phyloP scores from a whole-genome alignment of 2,329 filamentous ascomycete genomes.

The Xylariales sp. region DNA sequence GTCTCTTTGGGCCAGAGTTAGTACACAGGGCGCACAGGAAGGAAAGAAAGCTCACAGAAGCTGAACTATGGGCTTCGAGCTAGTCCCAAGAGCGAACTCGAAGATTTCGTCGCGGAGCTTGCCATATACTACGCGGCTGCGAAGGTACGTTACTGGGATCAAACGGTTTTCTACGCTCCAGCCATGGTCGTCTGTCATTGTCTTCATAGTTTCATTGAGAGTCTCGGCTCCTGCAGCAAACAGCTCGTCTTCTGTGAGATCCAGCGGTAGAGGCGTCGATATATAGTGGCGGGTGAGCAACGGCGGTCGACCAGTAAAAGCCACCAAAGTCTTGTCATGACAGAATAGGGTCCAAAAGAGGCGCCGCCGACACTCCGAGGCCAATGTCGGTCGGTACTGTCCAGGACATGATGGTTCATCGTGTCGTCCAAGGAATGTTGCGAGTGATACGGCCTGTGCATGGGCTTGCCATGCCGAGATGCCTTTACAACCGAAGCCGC shows the following conservation, averaged over 20 bases:
- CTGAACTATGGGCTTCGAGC: too few species aligned
- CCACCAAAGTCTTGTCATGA: constrained; percentile 32
- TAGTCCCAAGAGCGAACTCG: too few species aligned
- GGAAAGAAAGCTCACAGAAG: too few species aligned
- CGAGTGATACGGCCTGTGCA: constrained; percentile 19
- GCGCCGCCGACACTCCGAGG: constrained; percentile 22
- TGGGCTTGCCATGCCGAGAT: constrained; percentile 19
- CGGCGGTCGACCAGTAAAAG: constrained; percentile 37
- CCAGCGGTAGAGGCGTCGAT: constrained; percentile 34
- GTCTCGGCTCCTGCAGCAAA: constrained; percentile 23
- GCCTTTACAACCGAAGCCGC: constrained; percentile 20
- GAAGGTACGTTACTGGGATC: too few species aligned
- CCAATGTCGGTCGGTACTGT: constrained; percentile 16
- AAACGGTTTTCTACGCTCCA: too few species aligned
- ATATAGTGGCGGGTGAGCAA: constrained; percentile 30
- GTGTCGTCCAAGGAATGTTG: constrained; percentile 47
- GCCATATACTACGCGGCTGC: constrained; percentile 32
- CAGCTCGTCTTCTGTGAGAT: constrained; percentile 31
- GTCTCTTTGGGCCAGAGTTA: too few species aligned
- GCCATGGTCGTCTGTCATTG: too few species aligned
- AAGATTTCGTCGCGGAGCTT: constrained; percentile 53
- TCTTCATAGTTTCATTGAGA: too few species aligned
- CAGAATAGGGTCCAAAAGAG: constrained; percentile 28
- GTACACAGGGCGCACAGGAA: too few species aligned
- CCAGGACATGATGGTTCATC: too few species aligned